Evolutionary conservation across 2,329 filamentous ascomycete genomes (phyloP).

Genomic region (Epichloe gansuensis): DNA sequence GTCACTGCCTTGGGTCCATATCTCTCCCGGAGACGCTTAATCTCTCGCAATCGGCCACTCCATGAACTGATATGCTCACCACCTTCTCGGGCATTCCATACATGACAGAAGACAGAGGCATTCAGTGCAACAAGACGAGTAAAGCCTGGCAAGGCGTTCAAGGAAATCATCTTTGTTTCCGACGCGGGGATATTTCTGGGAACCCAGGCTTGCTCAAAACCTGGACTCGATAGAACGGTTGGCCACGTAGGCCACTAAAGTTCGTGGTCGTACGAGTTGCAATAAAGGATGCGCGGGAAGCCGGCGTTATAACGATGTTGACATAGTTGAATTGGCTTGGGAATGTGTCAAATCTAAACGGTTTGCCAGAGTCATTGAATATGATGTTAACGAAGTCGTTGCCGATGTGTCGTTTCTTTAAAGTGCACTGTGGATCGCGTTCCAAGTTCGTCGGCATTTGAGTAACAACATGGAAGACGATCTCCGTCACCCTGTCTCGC

Average conservation of each 20-base stretch:
- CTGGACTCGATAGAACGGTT: slow-evolving; percentile 74
- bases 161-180: slow-evolving; percentile 77
- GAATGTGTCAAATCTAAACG: slow-evolving; percentile 84
- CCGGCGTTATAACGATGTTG: slow-evolving; percentile 89
- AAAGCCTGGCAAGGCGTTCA: slow-evolving; percentile 71
- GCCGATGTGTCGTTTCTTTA: slow-evolving; percentile 90
- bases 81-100: slow-evolving; percentile 70
- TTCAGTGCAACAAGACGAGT: slow-evolving; percentile 84
- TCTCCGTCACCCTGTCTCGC: slow-evolving; percentile 88
- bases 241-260: slow-evolving; percentile 9
- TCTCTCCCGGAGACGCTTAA: slow-evolving; percentile 67
- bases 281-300: slow-evolving; percentile 65
- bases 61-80: slow-evolving; percentile 82
- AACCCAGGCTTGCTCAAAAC: slow-evolving; percentile 82
- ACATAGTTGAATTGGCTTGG: slow-evolving; percentile 94
- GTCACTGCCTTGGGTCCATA: slow-evolving; percentile 33
- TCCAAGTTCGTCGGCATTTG: slow-evolving; percentile 90
- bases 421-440: slow-evolving; percentile 60
- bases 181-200: slow-evolving; percentile 80
- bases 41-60: slow-evolving; percentile 76
- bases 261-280: slow-evolving; percentile 40
- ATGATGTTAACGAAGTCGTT: slow-evolving; percentile 98
- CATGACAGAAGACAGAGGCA: slow-evolving; percentile 81
- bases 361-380: slow-evolving; percentile 89
- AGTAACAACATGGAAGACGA: slow-evolving; percentile 90